Evolutionary conservation across 2,329 filamentous ascomycete species (phyloP).

Genomic region (Arthrobotrys pseudoclavata): DNA sequence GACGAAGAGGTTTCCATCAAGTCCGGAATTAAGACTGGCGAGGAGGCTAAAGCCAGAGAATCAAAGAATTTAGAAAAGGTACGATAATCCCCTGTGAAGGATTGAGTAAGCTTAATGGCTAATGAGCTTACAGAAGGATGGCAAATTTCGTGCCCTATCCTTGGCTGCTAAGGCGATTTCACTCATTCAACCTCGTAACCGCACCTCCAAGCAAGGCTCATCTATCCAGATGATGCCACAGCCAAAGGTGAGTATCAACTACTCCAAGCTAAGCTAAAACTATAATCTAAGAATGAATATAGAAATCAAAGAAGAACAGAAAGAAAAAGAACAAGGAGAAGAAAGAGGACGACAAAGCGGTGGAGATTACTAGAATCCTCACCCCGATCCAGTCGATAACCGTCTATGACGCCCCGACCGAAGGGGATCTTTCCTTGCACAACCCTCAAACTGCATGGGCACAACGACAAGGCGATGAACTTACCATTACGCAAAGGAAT

Average conservation of each 20-base stretch:
- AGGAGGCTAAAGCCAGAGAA: background rate
- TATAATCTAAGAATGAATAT: background rate
- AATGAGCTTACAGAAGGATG: background rate
- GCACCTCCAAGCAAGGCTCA: conserved; percentile 17
- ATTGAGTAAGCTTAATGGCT: background rate
- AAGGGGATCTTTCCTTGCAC: conserved; percentile 21
- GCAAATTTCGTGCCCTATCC: background rate
- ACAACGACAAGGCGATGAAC: conserved; percentile 21
- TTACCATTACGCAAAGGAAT: conserved; percentile 28
- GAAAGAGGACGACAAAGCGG: background rate
- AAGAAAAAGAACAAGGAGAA: conserved; percentile 13
- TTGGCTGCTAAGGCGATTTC: background rate
- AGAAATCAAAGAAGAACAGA: conserved; percentile 35
- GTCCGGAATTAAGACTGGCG: background rate
- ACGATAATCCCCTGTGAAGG: background rate
- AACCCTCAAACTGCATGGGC: conserved; percentile 47
- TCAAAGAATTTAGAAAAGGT: conserved; percentile 4
- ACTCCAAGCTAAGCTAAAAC: background rate
- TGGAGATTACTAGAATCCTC: conserved; percentile 1
- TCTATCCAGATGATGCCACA: conserved; percentile 48
- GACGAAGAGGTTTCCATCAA: background rate
- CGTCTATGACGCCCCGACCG: conserved; percentile 34
- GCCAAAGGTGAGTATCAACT: conserved; percentile 38
- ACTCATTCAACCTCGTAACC: conserved; percentile 36
- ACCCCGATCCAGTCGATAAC: conserved; percentile 29